Base-by-base conservation (phyloP, 2,329 filamentous ascomycete genomes). In the Calonectria pteridis region DNA sequence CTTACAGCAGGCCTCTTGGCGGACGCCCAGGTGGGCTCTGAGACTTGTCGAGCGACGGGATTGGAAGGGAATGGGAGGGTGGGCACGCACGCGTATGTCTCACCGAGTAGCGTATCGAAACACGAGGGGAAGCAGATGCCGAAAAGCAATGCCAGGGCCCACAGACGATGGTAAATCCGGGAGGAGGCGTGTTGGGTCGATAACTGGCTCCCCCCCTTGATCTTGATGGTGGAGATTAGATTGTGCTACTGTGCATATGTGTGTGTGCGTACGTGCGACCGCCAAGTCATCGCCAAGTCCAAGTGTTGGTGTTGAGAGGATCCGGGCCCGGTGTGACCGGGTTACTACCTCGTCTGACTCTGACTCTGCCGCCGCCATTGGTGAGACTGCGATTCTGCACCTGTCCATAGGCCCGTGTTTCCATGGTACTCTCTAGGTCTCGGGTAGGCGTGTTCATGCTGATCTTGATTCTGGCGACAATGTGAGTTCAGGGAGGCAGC, bases 101-200 rank as follows among this genome's bases (percentile, higher is more conserved):
- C 72, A 69, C 69, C 55, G 49, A 13, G 62, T 72, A 51, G 71
- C 59, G 75, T 66, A 72, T 51, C 50, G 50, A 59, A 33, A 70
- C 69, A 75, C 62, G 50, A 72, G 71, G 76, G 40, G 50, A 73
- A 58, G 50, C 63, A 69, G 55, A 77, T 74, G 59, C 65, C 67
- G 68, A 79, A 73, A 73, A 73, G 63, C 62, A 71, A 72, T 75
- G 72, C 72, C 70, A 71, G 40, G 59, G 65, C 31, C 31, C 26
- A 43, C 59, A 37, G 49, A 35, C 72, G 53, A 29, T 51, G 28
- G 50, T 73, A 67, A 79, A 78, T 20, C 31, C 40, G 63, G 23
- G 53, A 68, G 43, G 49, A 63, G 28, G 51, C 50, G 51, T 51
- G 50, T 28, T 49, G 43, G 67, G 59, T 31, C 37, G n/a, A 35